phyloP scores from a whole-genome alignment of 371 early-diverging fungal species.

The Apophysomyces ossiformis region DNA sequence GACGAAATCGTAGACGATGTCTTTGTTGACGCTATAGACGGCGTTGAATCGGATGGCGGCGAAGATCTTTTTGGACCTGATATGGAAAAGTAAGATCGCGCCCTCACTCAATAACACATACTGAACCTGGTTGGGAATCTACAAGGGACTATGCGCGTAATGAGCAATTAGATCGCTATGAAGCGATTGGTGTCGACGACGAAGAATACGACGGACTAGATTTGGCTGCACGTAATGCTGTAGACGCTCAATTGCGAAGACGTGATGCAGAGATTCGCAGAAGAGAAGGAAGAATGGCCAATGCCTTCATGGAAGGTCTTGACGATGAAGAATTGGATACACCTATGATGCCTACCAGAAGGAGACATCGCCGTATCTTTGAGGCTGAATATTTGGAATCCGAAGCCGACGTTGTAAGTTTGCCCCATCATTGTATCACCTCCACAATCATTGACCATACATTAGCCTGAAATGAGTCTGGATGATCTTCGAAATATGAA shows the following conservation, averaged over 20 bases:
- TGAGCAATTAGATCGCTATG: slow-evolving; percentile 80
- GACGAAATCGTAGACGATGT: slow-evolving; percentile 32
- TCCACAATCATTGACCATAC: not conserved
- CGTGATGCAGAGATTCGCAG: slow-evolving; percentile 84
- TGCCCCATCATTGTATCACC: not conserved
- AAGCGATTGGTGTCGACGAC: slow-evolving; percentile 77
- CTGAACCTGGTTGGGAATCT: not conserved
- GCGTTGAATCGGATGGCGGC: slow-evolving; percentile 76
- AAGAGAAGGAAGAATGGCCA: slow-evolving; percentile 76
- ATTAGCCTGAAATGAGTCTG: slow-evolving; percentile 57
- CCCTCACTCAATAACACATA: slow-evolving; percentile 17
- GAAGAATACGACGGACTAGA: slow-evolving; percentile 76
- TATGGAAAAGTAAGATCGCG: slow-evolving; percentile 66
- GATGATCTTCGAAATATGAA: slow-evolving; percentile 54
- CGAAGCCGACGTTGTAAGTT: not conserved
- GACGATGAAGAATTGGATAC: slow-evolving; percentile 59
- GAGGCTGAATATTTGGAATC: slow-evolving; percentile 60
- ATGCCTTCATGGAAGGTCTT: slow-evolving; percentile 83
- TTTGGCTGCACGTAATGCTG: slow-evolving; percentile 69
- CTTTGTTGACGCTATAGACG: slow-evolving; percentile 41
- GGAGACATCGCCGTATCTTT: slow-evolving; percentile 64
- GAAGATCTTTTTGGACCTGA: slow-evolving; percentile 85
- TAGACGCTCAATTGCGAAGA: slow-evolving; percentile 80
- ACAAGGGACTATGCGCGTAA: slow-evolving; percentile 79
- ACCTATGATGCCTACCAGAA: slow-evolving; percentile 55